phyloP scores from a whole-genome alignment of 306 rosid species.

The Vigna reflexopilosa region DNA sequence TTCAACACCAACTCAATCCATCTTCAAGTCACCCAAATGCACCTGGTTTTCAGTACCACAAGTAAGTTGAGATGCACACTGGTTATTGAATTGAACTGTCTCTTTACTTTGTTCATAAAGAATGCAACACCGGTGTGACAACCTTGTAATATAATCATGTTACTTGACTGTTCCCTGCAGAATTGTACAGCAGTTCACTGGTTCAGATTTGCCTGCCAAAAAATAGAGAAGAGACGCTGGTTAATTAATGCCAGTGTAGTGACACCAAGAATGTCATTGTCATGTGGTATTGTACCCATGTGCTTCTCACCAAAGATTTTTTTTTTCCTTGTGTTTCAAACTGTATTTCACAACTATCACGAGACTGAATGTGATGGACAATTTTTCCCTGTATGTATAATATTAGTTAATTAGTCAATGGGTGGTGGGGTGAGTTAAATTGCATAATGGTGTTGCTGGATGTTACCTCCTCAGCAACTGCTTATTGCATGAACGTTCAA shows the following conservation, averaged over 20 bases:
- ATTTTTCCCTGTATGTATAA: conserved; percentile 51
- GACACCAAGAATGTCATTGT: conserved; percentile 33
- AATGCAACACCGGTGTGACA: neutral
- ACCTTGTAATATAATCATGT: conserved; percentile 35
- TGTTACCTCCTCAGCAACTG: conserved; percentile 46
- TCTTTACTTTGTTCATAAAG: neutral
- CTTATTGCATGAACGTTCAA: conserved; percentile 35
- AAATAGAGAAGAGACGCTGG: conserved; percentile 51
- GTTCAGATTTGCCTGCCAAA: conserved; percentile 47
- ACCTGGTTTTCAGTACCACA: conserved; percentile 63
- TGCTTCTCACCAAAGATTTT: conserved; percentile 46
- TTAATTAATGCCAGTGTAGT: conserved; percentile 38
- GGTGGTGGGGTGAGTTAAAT: conserved; percentile 44
- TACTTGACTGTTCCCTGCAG: conserved; percentile 57
- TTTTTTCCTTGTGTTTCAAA: conserved; percentile 36
- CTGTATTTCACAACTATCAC: conserved; percentile 16
- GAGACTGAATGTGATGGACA: conserved; percentile 47
- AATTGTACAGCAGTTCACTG: conserved; percentile 63
- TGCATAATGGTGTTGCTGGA: conserved; percentile 27
- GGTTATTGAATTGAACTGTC: conserved; percentile 1
- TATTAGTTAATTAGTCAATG: conserved; percentile 36
- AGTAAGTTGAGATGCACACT: conserved; percentile 55
- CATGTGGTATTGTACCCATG: conserved; percentile 43
- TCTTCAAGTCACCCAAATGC: conserved; percentile 55
- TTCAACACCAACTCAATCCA: conserved; percentile 63